Base-by-base conservation (phyloP, 495 filamentous ascomycete species). In the Penicillium paxilli region DNA sequence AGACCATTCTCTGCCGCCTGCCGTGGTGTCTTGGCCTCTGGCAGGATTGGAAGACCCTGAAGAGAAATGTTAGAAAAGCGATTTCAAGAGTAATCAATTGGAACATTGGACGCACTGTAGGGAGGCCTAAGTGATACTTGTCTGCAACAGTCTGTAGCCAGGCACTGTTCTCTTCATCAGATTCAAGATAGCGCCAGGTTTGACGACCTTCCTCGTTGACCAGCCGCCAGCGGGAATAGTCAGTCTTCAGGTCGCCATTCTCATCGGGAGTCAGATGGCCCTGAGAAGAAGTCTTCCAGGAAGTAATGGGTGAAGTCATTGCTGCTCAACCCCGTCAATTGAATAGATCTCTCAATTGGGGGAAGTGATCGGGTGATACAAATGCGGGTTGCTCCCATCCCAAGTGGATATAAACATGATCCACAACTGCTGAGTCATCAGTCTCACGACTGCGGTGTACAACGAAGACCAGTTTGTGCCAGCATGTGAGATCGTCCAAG, bases 131-230 rank as follows among this genome's bases (percentile, higher is more conserved):
- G 59, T 83, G 87, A 64, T 90, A 92, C 66, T 89, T 95, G 60
- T 98, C 94, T 19, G 90, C 89, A 37, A 71, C 73, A 16, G 83
- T 85, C 67, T 96, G 92, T 12, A 92, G 91, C 94, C 95, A 98
- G 50, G 80, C 72, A 52, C 88, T 75, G 25, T 77, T 64, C 40
- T 89, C 83, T 52, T 90, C 82, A 45, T 96, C 90, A 5, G 86
- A 83, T 63, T 89, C 80, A 5, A 98, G 80, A 64, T 98, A 98
- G 47, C 90, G 85, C 94, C 94, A 98, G 20, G 91, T 96, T 57
- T 96, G 91, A 49, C 89, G 79, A 44, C 94, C 91, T 17, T 82
- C 76, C 28, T 96, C 90, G 60, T 93, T 87, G 32, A 84, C 77
- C 67, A 98, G 75, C 52, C 94, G 80, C 94, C 94, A 98, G 66